Evolutionary conservation across 352 stramenopile genomes (phyloP).

Genomic region (Phytophthora megakarya): DNA sequence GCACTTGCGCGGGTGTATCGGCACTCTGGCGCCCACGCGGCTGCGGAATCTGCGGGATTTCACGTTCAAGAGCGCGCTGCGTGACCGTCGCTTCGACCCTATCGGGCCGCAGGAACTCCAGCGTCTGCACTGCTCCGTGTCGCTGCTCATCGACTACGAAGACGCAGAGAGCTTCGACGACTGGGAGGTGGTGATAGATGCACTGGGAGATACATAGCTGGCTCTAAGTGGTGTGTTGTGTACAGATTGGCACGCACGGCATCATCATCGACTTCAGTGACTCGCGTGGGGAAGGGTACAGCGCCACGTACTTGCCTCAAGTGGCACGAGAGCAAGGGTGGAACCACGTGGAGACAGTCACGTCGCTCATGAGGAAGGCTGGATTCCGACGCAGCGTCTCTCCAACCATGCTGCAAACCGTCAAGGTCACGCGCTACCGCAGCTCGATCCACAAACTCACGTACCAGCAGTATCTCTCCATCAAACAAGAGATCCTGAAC

Average conservation of each 20-base stretch:
- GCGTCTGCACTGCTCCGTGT: slow-evolving; percentile 76
- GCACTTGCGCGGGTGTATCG: slow-evolving; percentile 77
- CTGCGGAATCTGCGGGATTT: slow-evolving; percentile 78
- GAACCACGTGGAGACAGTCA: slow-evolving; percentile 73
- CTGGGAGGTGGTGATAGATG: slow-evolving; percentile 58
- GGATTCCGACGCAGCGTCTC: slow-evolving; percentile 68
- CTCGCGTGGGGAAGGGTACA: slow-evolving; percentile 52
- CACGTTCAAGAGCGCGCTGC: slow-evolving; percentile 82
- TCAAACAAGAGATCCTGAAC: slow-evolving; percentile 54
- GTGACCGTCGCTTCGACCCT: slow-evolving; percentile 77
- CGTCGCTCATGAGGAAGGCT: slow-evolving; percentile 80
- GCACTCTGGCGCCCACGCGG: slow-evolving; percentile 67
- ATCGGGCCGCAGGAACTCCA: slow-evolving; percentile 72
- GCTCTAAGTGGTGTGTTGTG: background rate
- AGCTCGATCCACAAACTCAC: slow-evolving; percentile 85
- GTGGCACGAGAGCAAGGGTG: slow-evolving; percentile 79
- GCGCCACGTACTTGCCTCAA: slow-evolving; percentile 79
- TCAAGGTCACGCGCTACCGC: slow-evolving; percentile 82
- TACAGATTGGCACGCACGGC: slow-evolving; percentile 68
- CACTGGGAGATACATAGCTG: background rate
- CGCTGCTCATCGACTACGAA: slow-evolving; percentile 82
- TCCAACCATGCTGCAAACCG: slow-evolving; percentile 52
- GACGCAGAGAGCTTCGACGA: slow-evolving; percentile 77
- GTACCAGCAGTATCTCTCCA: slow-evolving; percentile 77
- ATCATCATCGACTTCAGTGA: slow-evolving; percentile 86